Percentiles rank a stretch among this genome's conserved stretches.
These are phyloP conservation scores for Populus nigra DNA, from an alignment of 345 rosid species.

Conservation along the genomic window DNA sequence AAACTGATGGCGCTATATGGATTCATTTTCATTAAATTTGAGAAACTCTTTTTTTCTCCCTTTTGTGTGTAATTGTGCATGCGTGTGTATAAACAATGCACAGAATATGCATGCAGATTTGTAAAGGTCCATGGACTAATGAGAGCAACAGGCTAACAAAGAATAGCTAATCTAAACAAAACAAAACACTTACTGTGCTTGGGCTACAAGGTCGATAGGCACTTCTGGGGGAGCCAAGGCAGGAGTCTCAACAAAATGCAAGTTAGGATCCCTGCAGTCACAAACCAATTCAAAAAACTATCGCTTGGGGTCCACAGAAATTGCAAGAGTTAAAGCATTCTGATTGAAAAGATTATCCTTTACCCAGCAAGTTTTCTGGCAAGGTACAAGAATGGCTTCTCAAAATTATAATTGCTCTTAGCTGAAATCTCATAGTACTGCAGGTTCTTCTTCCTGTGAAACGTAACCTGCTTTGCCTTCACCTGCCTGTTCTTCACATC, in stretches of 20 bases:
- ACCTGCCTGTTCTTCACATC: constrained; percentile 60
- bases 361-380: constrained; percentile 61
- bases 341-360: not conserved
- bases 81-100: not conserved
- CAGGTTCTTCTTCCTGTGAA: constrained; percentile 54
- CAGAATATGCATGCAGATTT: not conserved
- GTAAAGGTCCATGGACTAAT: too few species aligned
- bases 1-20: too few species aligned
- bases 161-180: not conserved
- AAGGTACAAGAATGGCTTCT: constrained; percentile 57
- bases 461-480: constrained; percentile 55
- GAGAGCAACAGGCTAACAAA: too few species aligned
- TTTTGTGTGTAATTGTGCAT: too few species aligned
- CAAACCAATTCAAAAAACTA: not conserved
- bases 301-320: not conserved
- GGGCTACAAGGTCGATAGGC: constrained; percentile 71
- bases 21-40: too few species aligned
- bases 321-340: not conserved
- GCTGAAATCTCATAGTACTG: constrained; percentile 62
- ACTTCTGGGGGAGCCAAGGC: constrained; percentile 97
- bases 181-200: constrained; percentile 63
- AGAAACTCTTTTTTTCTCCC: too few species aligned
- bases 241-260: constrained; percentile 92
- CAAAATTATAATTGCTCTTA: constrained; percentile 56
- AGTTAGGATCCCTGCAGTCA: constrained; percentile 56